Conservation (phyloP, 116 monocot genomes). For the Zostera marina region DNA sequence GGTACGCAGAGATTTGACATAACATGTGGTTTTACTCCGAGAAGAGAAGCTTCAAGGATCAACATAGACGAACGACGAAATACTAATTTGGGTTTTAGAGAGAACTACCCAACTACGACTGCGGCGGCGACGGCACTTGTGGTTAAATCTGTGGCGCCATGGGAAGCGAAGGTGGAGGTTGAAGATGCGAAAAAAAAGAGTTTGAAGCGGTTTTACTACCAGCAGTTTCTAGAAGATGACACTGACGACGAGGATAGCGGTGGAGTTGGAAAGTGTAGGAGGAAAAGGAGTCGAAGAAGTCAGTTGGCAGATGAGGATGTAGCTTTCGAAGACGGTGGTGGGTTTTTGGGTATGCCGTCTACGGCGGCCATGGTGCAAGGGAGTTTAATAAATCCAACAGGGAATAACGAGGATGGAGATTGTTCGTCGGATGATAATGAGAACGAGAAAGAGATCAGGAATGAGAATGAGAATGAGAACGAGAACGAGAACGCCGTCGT, state of each 20-base stretch:
- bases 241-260: conserved; percentile 7
- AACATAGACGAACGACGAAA: conserved; percentile 11
- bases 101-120: conserved; percentile 10
- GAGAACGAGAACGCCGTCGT: too few relatives aligned
- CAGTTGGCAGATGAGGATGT: conserved; percentile 2
- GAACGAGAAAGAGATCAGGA: conserved; percentile 8
- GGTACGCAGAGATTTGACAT: conserved; percentile 51
- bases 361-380: conserved; percentile 8
- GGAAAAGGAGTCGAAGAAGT: conserved; percentile 5
- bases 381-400: conserved; percentile 12
- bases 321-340: conserved; percentile 5
- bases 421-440: conserved; percentile 2
- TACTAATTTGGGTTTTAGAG: conserved; percentile 17
- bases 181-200: conserved; percentile 11
- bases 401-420: not conserved
- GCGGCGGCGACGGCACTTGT: conserved; percentile 19
- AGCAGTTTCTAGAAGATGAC: conserved; percentile 2
- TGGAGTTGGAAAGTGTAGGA: conserved; percentile 19
- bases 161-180: conserved; percentile 17
- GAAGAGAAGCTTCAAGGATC: conserved; percentile 18
- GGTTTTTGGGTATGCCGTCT: not conserved
- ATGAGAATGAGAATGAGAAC: too few relatives aligned
- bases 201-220: conserved; percentile 30
- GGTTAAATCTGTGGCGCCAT: conserved; percentile 8
- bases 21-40: conserved; percentile 29